phyloP scores from a whole-genome alignment of 805 yeast species.

The Yamadazyma philogaea region DNA sequence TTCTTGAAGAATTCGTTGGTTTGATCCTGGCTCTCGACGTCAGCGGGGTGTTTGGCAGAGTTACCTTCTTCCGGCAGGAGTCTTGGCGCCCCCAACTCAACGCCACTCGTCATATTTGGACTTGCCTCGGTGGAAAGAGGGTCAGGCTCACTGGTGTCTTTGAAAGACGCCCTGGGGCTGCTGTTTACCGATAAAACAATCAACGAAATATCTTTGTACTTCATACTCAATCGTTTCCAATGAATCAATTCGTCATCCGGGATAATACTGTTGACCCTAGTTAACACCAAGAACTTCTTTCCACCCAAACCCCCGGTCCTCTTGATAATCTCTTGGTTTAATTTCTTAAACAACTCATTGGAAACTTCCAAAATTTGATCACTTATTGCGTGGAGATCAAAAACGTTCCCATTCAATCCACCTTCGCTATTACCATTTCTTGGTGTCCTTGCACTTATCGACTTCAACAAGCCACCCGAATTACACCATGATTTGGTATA shows the following conservation, averaged over 20 bases:
- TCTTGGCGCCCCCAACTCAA: not conserved
- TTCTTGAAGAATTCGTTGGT: slow-evolving; percentile 19
- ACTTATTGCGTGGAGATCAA: slow-evolving; percentile 47
- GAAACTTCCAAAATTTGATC: slow-evolving; percentile 68
- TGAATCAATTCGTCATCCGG: slow-evolving; percentile 80
- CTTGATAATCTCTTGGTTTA: slow-evolving; percentile 32
- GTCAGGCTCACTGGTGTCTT: slow-evolving; percentile 13
- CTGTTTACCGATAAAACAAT: slow-evolving; percentile 69
- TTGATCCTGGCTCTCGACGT: slow-evolving; percentile 1
- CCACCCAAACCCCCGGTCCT: slow-evolving; percentile 41
- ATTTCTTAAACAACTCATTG: slow-evolving; percentile 36
- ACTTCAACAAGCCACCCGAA: slow-evolving; percentile 17
- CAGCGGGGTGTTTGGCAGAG: not conserved
- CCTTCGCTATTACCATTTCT: slow-evolving; percentile 5
- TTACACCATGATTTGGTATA: slow-evolving; percentile 65
- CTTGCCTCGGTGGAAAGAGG: not conserved
- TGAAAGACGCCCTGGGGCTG: slow-evolving; percentile 46
- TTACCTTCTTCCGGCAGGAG: not conserved
- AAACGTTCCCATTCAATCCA: slow-evolving; percentile 13
- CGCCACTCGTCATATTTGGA: not conserved
- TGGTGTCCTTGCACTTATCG: slow-evolving; percentile 3
- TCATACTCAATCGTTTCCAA: slow-evolving; percentile 71
- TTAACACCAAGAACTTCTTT: slow-evolving; percentile 60
- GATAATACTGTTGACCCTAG: slow-evolving; percentile 67
- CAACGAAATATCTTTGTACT: slow-evolving; percentile 53